phyloP scores from a whole-genome alignment of 208 protist species.

The Crithidia expoeki region DNA sequence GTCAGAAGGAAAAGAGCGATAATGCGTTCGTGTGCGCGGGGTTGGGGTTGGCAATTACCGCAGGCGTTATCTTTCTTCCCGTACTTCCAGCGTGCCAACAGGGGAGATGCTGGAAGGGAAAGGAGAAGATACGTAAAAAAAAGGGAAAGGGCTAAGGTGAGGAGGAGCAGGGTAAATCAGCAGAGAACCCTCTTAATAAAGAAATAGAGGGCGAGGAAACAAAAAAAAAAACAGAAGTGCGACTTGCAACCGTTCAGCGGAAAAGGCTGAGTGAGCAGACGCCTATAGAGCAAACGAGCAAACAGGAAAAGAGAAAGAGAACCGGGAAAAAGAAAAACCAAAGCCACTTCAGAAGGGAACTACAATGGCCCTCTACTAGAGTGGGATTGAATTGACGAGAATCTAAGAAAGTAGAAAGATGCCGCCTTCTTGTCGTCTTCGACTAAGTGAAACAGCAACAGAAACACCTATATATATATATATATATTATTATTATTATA shows the following conservation, averaged over 20 bases:
- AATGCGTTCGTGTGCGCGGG: neutral
- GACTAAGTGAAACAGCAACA: neutral
- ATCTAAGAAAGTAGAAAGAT: neutral
- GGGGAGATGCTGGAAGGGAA: neutral
- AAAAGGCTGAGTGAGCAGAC: neutral
- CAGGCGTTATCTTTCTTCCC: neutral
- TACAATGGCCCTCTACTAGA: neutral
- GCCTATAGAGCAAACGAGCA: neutral
- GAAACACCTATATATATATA: neutral
- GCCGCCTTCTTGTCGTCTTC: conserved; percentile 7
- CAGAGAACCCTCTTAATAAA: neutral
- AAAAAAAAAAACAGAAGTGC: neutral
- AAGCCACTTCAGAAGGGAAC: neutral
- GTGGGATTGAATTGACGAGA: neutral
- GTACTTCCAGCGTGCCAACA: neutral
- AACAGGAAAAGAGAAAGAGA: neutral
- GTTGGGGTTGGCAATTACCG: neutral
- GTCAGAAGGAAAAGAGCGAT: neutral
- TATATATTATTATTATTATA: neutral
- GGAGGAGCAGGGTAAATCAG: neutral
- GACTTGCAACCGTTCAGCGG: neutral
- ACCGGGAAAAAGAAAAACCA: neutral
- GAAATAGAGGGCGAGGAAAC: conserved; percentile 1
- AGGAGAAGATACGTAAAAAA: neutral
- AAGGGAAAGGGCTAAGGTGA: neutral